A percentile compares a stretch with the other conserved stretches of the same genome.
phyloP scores from a whole-genome alignment of 176 grass and related monocot species.

The Hsuehochloa calcarea region DNA sequence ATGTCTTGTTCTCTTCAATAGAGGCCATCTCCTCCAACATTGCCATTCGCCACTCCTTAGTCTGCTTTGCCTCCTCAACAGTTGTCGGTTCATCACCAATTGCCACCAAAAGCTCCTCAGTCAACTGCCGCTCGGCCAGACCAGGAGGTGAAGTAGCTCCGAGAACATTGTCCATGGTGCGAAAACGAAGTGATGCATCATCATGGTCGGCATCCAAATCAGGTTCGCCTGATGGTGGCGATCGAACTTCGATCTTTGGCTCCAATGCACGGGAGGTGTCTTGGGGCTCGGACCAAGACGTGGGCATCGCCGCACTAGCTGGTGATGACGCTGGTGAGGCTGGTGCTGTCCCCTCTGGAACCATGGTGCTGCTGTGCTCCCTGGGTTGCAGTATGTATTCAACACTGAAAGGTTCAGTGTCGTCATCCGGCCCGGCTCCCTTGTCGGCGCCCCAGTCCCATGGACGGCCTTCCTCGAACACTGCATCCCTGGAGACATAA shows the following conservation, averaged over 20 bases:
- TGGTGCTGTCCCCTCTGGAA: accelerated
- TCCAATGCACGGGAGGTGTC: accelerated
- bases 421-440: accelerated
- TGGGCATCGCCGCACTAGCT: accelerated
- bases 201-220: not conserved
- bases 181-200: accelerated
- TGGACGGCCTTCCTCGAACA: accelerated
- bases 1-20: too few relatives aligned
- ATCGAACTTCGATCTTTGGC: accelerated
- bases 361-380: accelerated
- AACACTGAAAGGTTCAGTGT: not conserved
- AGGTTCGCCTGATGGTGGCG: accelerated
- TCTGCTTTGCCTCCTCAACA: too few relatives aligned
- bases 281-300: not conserved
- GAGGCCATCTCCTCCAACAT: not conserved
- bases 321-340: accelerated
- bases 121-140: accelerated
- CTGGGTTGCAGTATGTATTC: too few relatives aligned
- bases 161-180: accelerated
- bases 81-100: not conserved
- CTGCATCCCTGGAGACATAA: accelerated
- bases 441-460: not conserved
- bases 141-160: accelerated
- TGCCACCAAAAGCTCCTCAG: not conserved
- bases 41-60: not conserved